phyloP scores from a whole-genome alignment of 192 early-diverging fungal genomes.

The Lobosporangium transversale region DNA sequence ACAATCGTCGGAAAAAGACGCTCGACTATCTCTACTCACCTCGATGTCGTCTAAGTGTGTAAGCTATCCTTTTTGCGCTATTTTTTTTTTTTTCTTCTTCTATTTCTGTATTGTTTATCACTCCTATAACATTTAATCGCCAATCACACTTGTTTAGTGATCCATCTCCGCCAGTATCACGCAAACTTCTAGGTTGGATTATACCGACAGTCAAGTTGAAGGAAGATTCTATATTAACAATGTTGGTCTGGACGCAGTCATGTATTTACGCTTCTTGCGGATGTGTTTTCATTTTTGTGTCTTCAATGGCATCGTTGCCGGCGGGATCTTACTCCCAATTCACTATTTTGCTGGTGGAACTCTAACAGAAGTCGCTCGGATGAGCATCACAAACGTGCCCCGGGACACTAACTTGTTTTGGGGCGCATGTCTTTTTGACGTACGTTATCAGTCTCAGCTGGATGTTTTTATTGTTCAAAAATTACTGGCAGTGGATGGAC shows the following conservation, averaged over 20 bases:
- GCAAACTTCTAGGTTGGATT: conserved; percentile 62
- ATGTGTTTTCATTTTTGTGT: conserved; percentile 65
- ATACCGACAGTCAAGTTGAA: conserved; percentile 49
- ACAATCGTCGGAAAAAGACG: conserved; percentile 56
- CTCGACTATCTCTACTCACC: conserved; percentile 63
- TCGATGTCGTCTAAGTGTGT: conserved; percentile 55
- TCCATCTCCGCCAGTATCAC: conserved; percentile 57
- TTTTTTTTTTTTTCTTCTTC: too few relatives aligned
- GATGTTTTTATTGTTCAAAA: conserved; percentile 64
- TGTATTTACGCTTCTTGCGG: conserved; percentile 68
- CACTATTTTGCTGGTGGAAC: conserved; percentile 50
- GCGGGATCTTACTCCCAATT: conserved; percentile 58
- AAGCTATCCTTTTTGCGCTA: conserved; percentile 22
- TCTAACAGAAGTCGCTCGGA: conserved; percentile 23
- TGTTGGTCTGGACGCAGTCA: conserved; percentile 68
- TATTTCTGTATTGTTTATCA: conserved; percentile 2
- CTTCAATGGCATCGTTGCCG: conserved; percentile 54
- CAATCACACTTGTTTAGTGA: conserved; percentile 38
- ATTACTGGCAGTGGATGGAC: conserved; percentile 66
- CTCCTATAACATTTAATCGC: not conserved
- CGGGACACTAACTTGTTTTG: conserved; percentile 52
- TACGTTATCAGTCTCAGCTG: conserved; percentile 59
- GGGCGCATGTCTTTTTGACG: conserved; percentile 61
- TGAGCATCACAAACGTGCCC: conserved; percentile 60
- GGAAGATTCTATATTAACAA: conserved; percentile 64